Conservation (phyloP, 2,329 filamentous ascomycete genomes). For the Herpomyces periplanetae region DNA sequence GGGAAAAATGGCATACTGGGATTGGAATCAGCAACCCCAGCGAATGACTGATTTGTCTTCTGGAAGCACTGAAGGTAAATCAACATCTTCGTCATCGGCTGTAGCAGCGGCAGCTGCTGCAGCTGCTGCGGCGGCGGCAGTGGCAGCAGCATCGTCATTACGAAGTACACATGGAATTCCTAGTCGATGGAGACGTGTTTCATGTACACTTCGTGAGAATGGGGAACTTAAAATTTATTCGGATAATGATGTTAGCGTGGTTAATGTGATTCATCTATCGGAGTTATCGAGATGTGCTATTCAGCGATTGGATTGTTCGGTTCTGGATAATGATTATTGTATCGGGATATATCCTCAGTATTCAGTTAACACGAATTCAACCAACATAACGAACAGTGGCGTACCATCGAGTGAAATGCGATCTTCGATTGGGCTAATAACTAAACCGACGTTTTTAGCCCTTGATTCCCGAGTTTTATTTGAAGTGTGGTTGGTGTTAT, state of each 20-base stretch:
- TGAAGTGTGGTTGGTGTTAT: conserved; percentile 78
- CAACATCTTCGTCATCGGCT: conserved; percentile 1
- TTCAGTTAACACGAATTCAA: conserved; percentile 16
- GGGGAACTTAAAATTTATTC: conserved; percentile 68
- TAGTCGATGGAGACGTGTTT: conserved; percentile 41
- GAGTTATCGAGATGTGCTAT: conserved; percentile 63
- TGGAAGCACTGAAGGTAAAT: conserved; percentile 4
- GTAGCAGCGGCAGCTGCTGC: conserved; percentile 2
- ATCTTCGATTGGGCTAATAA: too few relatives aligned
- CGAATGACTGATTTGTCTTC: conserved; percentile 8
- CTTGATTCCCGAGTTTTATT: conserved; percentile 61
- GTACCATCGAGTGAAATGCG: conserved; percentile 34
- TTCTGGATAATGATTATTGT: conserved; percentile 68
- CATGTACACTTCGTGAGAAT: conserved; percentile 72
- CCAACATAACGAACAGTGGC: too few relatives aligned
- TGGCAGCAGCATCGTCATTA: conserved; percentile 12
- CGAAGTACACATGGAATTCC: conserved; percentile 15
- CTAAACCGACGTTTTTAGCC: conserved; percentile 61
- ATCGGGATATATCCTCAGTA: conserved; percentile 88
- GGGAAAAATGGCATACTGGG: conserved; percentile 28
- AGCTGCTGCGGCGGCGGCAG: conserved; percentile 5
- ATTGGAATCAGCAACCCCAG: too few relatives aligned
- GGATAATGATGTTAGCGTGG: conserved; percentile 37
- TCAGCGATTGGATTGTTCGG: conserved; percentile 56
- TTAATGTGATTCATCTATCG: conserved; percentile 50